phyloP scores from a whole-genome alignment of 2,329 filamentous ascomycete species.

The Exophiala sp. region DNA sequence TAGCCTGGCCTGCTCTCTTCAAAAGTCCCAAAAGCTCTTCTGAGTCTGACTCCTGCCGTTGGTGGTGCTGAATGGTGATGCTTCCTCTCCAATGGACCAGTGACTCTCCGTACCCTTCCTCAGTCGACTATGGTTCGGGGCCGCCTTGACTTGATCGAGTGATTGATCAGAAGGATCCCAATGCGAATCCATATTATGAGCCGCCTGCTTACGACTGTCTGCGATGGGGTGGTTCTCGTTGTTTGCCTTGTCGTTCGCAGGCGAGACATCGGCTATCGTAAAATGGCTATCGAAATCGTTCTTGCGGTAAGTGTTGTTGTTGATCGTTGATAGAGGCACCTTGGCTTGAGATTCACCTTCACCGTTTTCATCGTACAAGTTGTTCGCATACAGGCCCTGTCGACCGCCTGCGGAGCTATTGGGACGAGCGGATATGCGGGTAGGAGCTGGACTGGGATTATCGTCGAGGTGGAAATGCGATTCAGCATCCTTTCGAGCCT shows the following conservation, averaged over 20 bases:
- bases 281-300: constrained; percentile 78
- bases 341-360: constrained; percentile 35
- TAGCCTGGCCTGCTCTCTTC: constrained; percentile 1
- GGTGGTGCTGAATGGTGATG: constrained; percentile 1
- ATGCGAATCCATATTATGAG: constrained; percentile 65
- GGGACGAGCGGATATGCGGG: constrained; percentile 29
- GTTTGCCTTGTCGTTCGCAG: constrained; percentile 41
- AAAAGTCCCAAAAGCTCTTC: constrained; percentile 30
- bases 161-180: constrained; percentile 43
- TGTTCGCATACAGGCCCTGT: constrained; percentile 69
- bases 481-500: constrained; percentile 69
- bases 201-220: constrained; percentile 60
- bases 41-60: constrained; percentile 11
- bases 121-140: constrained; percentile 11
- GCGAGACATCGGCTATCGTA: constrained; percentile 63
- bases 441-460: constrained; percentile 45
- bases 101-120: constrained; percentile 32
- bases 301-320: constrained; percentile 65
- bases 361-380: constrained; percentile 60
- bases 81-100: constrained; percentile 23
- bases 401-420: constrained; percentile 42
- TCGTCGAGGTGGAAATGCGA: constrained; percentile 80
- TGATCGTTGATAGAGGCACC: constrained; percentile 58
- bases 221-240: constrained; percentile 43
- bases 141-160: constrained; percentile 32